Percentiles rank a stretch among this genome's conserved stretches.
phyloP scores from a whole-genome alignment of 2,329 filamentous ascomycete genomes.

The Aspergillus floridensis region DNA sequence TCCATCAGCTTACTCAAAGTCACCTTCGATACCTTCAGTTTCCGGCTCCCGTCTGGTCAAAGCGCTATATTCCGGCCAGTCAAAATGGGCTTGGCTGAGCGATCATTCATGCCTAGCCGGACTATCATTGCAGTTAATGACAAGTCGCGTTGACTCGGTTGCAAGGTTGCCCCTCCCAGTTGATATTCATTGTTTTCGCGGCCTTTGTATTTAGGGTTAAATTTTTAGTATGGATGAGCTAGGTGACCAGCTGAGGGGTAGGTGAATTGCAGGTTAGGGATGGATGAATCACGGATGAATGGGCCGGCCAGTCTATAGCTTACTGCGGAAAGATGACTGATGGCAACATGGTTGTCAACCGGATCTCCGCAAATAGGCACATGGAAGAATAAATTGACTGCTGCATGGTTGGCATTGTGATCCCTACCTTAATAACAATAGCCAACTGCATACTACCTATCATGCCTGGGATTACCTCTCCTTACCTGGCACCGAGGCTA shows the following conservation, averaged over 20 bases:
- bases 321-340: background rate
- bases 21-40: too few relatives aligned
- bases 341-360: background rate
- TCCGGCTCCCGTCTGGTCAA: background rate
- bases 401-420: background rate
- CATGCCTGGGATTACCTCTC: background rate
- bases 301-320: background rate
- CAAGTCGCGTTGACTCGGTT: background rate
- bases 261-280: too few relatives aligned
- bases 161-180: background rate
- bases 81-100: background rate
- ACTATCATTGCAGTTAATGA: background rate
- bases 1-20: too few relatives aligned
- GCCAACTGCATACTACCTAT: background rate
- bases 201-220: background rate
- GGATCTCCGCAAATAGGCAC: conserved; percentile 4
- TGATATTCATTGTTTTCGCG: background rate
- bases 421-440: background rate
- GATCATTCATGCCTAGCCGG: background rate
- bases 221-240: background rate
- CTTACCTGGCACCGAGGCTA: background rate
- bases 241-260: too few relatives aligned
- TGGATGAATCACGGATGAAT: background rate
- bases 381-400: background rate
- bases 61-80: background rate